Base-by-base conservation (phyloP, 2,329 filamentous ascomycete species). In the Penicillium sp. region DNA sequence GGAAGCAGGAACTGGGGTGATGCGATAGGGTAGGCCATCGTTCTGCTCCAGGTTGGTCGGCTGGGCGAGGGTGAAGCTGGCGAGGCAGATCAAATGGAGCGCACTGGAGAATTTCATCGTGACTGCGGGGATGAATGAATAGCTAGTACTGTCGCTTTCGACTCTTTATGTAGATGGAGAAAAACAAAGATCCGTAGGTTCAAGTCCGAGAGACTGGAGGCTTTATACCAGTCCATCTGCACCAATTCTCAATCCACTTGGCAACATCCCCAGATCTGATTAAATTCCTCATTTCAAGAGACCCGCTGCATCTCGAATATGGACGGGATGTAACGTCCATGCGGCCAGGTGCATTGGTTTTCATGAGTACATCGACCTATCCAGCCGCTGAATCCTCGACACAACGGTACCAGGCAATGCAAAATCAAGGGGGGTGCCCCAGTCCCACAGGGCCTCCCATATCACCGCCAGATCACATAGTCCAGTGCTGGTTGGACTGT, bases 51-150 rank as follows among this genome's bases (percentile, higher is more conserved):
- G 14, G 26, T 43, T 37, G 46, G 49, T 22, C 25, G 62, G 60
- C 6, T 6, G 42, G n/a, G 55, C 60, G 55, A 61, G 37, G 48
- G 60, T 45, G 37, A 68, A 35, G 7, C 58, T 35, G 14, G 58
- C 35, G 13, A 68, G 37, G 2, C 58, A 54, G 1, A 63, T 11
- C 10, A 60, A 25, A 7, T 61, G n/a, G 14, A 69, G 11, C 25
- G 63, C 25, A n/a, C 22, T 53, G 38, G 52, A 42, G 46, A 66
- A 13, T 43, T 52, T 57, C 62, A 66, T 67, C 19, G 28, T 64
- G 53, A 7, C 11, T 30, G 22, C 1, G 28, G 35, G 13, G 35
- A 48, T 42, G 30, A 33, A 33, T 33, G 30, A 30, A 43, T 38
- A 13, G 43, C 8, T 46, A 2, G 25, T 46, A 26, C 0, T 46